Conservation (phyloP, 306 rosid species). For the Quercus mongolica region DNA sequence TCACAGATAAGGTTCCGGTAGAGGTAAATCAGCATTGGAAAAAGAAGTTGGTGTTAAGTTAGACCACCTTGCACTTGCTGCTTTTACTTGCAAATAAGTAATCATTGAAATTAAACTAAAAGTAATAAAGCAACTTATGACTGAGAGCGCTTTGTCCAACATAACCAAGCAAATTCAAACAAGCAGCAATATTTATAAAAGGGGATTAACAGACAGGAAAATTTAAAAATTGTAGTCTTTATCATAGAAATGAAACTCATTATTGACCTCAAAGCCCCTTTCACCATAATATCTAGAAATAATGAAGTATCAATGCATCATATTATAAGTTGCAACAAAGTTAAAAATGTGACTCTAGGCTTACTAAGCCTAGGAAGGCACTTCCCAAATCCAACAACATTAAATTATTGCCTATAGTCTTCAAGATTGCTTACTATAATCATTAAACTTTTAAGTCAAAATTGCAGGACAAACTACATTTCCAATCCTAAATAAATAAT, state of each 20-base stretch:
- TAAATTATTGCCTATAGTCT: neutral
- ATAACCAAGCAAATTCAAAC: neutral
- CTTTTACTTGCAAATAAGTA: too few relatives aligned
- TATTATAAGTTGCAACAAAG: neutral
- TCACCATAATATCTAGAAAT: too few relatives aligned
- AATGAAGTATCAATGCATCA: neutral
- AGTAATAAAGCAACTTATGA: neutral
- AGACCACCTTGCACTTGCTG: neutral
- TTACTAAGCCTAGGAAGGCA: neutral
- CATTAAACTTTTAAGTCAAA: neutral
- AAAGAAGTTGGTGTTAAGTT: neutral
- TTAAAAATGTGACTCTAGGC: neutral
- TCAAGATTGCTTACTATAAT: neutral
- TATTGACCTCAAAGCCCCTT: neutral
- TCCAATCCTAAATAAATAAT: neutral
- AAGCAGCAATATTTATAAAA: neutral
- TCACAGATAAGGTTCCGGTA: too few relatives aligned
- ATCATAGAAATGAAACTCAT: neutral
- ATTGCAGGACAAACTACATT: neutral
- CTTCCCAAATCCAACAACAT: neutral
- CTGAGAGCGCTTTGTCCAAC: neutral
- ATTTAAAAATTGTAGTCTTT: neutral
- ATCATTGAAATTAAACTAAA: neutral
- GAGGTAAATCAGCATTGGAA: too few relatives aligned
- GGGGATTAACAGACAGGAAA: neutral